Evolutionary conservation across 2,329 filamentous ascomycete genomes (phyloP).

Genomic region (Cercospora sp.): DNA sequence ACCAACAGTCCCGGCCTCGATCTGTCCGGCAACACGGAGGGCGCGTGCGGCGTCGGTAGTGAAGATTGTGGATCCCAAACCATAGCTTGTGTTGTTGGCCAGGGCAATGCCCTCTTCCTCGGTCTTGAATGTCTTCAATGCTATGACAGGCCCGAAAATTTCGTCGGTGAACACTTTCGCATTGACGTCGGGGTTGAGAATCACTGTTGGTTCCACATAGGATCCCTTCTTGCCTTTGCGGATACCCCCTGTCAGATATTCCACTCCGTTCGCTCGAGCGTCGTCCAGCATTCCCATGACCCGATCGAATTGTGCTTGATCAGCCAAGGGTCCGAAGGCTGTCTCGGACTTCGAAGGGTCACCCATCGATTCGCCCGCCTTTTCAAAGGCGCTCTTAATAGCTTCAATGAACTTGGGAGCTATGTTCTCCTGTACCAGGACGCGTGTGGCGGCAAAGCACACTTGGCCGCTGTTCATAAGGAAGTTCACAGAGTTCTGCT

Average conservation of each 20-base stretch:
- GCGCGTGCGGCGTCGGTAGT: slow-evolving; percentile 61
- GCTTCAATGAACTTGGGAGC: slow-evolving; percentile 47
- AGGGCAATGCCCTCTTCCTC: slow-evolving; percentile 72
- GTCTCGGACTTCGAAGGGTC: slow-evolving; percentile 63
- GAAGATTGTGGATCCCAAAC: slow-evolving; percentile 69
- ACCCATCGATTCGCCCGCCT: slow-evolving; percentile 24
- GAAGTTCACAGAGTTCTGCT: slow-evolving; percentile 44
- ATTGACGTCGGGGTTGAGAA: slow-evolving; percentile 62
- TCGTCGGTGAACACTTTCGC: slow-evolving; percentile 66
- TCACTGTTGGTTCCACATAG: slow-evolving; percentile 42
- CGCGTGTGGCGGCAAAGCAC: slow-evolving; percentile 59
- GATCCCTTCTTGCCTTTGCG: neutral
- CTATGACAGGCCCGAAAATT: slow-evolving; percentile 74
- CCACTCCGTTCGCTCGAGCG: slow-evolving; percentile 53
- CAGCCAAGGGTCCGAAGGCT: slow-evolving; percentile 73
- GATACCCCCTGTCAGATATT: slow-evolving; percentile 1
- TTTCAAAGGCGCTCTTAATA: slow-evolving; percentile 32
- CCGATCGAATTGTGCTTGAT: slow-evolving; percentile 67
- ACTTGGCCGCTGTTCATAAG: slow-evolving; percentile 55
- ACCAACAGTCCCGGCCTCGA: slow-evolving; percentile 55
- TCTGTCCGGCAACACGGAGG: slow-evolving; percentile 44
- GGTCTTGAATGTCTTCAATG: slow-evolving; percentile 62
- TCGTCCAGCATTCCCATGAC: slow-evolving; percentile 68
- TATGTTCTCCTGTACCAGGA: slow-evolving; percentile 56
- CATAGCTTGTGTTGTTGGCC: slow-evolving; percentile 81